Percentiles rank a stretch among this genome's conserved stretches.
These are phyloP conservation scores for Thraustochytrium sp. DNA, from an alignment of 352 stramenopile genomes.

Conservation along the genomic window DNA sequence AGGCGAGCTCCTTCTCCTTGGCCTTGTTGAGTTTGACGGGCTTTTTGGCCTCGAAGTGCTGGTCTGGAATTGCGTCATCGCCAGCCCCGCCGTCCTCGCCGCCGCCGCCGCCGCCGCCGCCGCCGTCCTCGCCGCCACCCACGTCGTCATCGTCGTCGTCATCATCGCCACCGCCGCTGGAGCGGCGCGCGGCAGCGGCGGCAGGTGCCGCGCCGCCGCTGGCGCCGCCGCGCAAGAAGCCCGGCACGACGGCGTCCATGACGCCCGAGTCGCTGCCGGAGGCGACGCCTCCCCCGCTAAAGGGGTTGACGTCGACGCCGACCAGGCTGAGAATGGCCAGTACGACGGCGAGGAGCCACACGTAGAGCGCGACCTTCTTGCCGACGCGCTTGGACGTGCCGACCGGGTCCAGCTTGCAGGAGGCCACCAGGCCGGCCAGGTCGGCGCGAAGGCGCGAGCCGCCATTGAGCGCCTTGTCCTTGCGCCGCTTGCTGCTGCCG, in stretches of 20 bases:
- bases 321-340: constrained; percentile 21
- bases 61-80: constrained; percentile 27
- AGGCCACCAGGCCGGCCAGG: neutral
- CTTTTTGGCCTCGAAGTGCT: constrained; percentile 23
- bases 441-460: neutral
- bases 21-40: constrained; percentile 37
- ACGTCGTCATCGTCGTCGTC: neutral
- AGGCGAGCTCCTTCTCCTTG: constrained; percentile 37
- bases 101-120: neutral
- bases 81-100: neutral
- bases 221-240: neutral
- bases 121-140: neutral
- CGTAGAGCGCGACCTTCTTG: constrained; percentile 24
- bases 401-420: neutral
- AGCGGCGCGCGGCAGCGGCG: neutral
- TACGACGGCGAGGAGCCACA: constrained; percentile 30
- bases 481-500: neutral
- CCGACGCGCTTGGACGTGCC: constrained; percentile 9
- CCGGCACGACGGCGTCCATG: neutral
- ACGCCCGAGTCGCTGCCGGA: neutral
- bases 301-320: constrained; percentile 33
- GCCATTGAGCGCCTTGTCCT: neutral
- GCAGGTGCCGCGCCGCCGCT: no score
- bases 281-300: neutral
- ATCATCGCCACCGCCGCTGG: neutral